Evolutionary conservation across 2,329 filamentous ascomycete genomes (phyloP), one percentile per base, ranked within the genome.

Genomic region (Pyricularia sp.): DNA sequence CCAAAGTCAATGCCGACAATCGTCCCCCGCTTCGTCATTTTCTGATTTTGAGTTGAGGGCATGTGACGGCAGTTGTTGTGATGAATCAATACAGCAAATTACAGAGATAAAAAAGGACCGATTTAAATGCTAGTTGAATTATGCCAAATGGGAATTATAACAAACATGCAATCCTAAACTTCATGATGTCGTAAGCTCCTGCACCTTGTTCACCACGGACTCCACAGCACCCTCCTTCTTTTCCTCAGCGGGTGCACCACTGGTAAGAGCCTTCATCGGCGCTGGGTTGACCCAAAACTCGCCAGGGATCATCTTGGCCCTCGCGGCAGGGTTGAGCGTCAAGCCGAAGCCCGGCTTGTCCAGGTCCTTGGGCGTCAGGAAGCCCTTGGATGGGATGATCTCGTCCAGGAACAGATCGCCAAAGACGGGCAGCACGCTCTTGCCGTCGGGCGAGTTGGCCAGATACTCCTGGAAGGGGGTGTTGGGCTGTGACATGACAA

Each of bases 391-490:
- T 1, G 93, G 93, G 70, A 97, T 94, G 5, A 93, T 93, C 81
- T 97, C 94, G 78, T 97, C 93, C 50, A 91, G 75, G 80, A 97
- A 97, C 67, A 97, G 83, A 74, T 97, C 92, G 50, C 94, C 94
- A 78, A 97, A 97, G 7, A 97, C 94, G 2, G 94, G 94, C 71
- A 94, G 82, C 23, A 97, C 94, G 71, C 89, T 93, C 82, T 93
- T 92, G 66, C 94, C 94, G 75, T 97, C 93, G 0, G 93, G 88
- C 2, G 93, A 97, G 81, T 97, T 97, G 73, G 94, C 94, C 28
- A 97, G 86, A 76, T 97, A 97, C 80, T 97, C 94, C 79, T 97
- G 94, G 85, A 97, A 97, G 5, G 94, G 94, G 17, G 91, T 92
- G 81, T 97, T 97, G 71, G 92, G 88, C 80, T 97, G 94, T 64